Evolutionary conservation across 2,329 filamentous ascomycete species (phyloP).

Genomic region (Cordyceps farinosa): DNA sequence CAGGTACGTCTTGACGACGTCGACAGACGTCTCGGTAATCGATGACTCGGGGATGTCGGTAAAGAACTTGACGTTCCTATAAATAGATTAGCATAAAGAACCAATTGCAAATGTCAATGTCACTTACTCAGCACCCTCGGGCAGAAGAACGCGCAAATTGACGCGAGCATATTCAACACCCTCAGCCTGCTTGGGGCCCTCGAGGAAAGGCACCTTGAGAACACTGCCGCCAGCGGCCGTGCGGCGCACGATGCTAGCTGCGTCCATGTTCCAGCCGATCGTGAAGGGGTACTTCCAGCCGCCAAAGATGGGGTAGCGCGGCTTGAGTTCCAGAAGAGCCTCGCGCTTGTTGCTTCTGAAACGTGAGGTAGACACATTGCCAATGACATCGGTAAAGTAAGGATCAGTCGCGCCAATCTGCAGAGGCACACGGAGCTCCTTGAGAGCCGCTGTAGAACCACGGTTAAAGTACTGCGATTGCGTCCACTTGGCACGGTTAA

Average conservation of each 20-base stretch:
- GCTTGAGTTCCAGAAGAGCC: constrained; percentile 84
- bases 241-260: constrained; percentile 71
- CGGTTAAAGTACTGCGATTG: constrained; percentile 71
- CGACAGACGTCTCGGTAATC: constrained; percentile 56
- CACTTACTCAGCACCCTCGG: constrained; percentile 82
- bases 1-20: constrained; percentile 82
- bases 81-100: constrained; percentile 34
- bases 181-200: constrained; percentile 82
- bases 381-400: constrained; percentile 95
- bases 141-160: constrained; percentile 77
- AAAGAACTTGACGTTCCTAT: constrained; percentile 73
- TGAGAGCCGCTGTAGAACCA: constrained; percentile 67
- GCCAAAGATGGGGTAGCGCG: constrained; percentile 92
- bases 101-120: not conserved
- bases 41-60: constrained; percentile 65
- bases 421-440: constrained; percentile 76
- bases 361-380: constrained; percentile 90
- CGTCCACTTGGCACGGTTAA: constrained; percentile 75
- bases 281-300: constrained; percentile 98
- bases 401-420: constrained; percentile 75
- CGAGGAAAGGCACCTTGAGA: constrained; percentile 86
- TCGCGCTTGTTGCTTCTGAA: constrained; percentile 77
- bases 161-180: constrained; percentile 83
- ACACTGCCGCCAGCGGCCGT: constrained; percentile 68
- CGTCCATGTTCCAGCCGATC: constrained; percentile 89